Base-by-base conservation (phyloP, 306 rosid genomes). In the Castanea mollissima region DNA sequence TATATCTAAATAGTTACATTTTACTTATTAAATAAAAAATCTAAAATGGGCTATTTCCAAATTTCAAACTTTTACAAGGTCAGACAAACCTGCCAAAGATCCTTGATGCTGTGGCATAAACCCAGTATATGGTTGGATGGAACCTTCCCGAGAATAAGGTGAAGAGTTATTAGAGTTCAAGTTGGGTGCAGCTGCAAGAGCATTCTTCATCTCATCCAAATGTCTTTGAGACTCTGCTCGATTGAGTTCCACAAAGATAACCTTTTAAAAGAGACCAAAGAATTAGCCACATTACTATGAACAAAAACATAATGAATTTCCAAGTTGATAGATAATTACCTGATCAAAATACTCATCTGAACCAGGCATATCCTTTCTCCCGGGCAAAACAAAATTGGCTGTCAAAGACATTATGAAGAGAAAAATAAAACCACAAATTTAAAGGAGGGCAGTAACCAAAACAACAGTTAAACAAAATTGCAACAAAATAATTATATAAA, bases 341-440 rank as follows among this genome's bases (percentile, higher is more conserved):
- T 71, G 58, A 82, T 85, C 86, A 78, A 88, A 88, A 83, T 44
- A 78, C 76, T 88, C 94, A 60, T 83, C 88, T 19, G 92, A 19
- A 12, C 78, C 71, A 78, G 77, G 91, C 87, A 83, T 78, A 79
- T 85, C 86, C 85, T 78, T 90, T 89, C 89, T 82, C 76, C 68
- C 74, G 18, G 92, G 94, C 31, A 90, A 84, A 75, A 81, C 86
- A 86, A 10, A 90, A 78, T 88, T 87, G 35, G 75, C 92, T 88
- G 85, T 52, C 67, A 82, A 31, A 65, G 41, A 51, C 74, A 83
- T 76, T 32, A 31, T 65, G 18, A 49, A 77, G 16, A 64, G 35
- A 71, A 71, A 9, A 52, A 71, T 77, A 70, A 20, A 69, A 55
- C 18, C 18, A 51, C 6, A 58, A 69, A 60, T 71, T 31, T 15